Conservation (phyloP, 805 yeast species). For the Pichia thaimueangensis region DNA sequence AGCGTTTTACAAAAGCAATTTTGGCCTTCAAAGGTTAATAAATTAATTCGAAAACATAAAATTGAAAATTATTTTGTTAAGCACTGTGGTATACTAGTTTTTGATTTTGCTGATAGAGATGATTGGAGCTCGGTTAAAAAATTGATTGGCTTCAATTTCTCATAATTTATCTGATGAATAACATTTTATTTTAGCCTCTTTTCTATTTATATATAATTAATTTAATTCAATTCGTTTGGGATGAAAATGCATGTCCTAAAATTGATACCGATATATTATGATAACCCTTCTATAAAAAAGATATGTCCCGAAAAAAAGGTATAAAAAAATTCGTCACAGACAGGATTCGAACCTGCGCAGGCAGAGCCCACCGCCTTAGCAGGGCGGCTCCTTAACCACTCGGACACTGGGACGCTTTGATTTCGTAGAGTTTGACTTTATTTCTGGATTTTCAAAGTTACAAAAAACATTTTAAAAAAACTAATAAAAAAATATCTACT, state of each 20-base stretch:
- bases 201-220: neutral
- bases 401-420: conserved; percentile 56
- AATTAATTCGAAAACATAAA: conserved; percentile 38
- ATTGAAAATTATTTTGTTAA: conserved; percentile 43
- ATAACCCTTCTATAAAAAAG: too few relatives aligned
- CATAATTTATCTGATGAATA: neutral
- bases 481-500: too few relatives aligned
- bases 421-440: too few relatives aligned
- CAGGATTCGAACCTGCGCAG: conserved; percentile 99
- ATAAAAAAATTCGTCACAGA: conserved; percentile 75
- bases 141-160: conserved; percentile 46
- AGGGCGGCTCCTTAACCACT: conserved; percentile 75
- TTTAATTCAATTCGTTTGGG: too few relatives aligned
- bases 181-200: too few relatives aligned
- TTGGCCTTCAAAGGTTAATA: conserved; percentile 68
- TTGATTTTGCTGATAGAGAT: conserved; percentile 60
- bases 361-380: conserved; percentile 86
- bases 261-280: too few relatives aligned
- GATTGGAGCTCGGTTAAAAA: conserved; percentile 51
- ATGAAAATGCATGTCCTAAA: too few relatives aligned
- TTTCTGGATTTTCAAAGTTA: too few relatives aligned
- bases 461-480: too few relatives aligned
- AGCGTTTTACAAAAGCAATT: conserved; percentile 63
- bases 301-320: too few relatives aligned
- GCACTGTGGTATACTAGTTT: conserved; percentile 58